Conservation (phyloP, 179 eudicot genomes). For the Corrigiola litoralis region DNA sequence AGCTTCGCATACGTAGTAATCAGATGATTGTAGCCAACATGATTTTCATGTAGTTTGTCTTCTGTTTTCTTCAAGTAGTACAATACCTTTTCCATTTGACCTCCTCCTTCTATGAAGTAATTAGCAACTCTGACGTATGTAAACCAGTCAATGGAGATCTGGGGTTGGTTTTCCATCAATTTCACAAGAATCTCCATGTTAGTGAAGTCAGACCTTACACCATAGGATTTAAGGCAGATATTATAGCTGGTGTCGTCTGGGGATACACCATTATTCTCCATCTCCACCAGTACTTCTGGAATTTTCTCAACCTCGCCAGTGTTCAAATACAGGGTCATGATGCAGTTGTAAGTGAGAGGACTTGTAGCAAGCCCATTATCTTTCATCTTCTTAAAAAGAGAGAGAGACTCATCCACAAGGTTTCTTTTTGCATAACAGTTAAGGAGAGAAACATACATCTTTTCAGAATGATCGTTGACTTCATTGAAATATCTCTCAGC, state of each 20-base stretch:
- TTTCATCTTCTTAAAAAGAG: slow-evolving; percentile 45
- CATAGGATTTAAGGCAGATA: slow-evolving; percentile 44
- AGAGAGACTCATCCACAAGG: slow-evolving; percentile 39
- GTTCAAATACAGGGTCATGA: slow-evolving; percentile 44
- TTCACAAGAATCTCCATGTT: slow-evolving; percentile 38
- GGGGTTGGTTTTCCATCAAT: slow-evolving; percentile 36
- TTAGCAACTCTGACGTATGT: slow-evolving; percentile 37
- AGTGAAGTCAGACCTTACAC: slow-evolving; percentile 29
- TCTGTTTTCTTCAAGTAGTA: slow-evolving; percentile 42
- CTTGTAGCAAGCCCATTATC: slow-evolving; percentile 34
- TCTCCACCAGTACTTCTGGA: slow-evolving; percentile 35
- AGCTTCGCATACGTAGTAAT: slow-evolving; percentile 43
- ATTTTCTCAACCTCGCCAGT: slow-evolving; percentile 35
- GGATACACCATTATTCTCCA: slow-evolving; percentile 35
- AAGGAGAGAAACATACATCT: slow-evolving; percentile 44
- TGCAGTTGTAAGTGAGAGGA: slow-evolving; percentile 38
- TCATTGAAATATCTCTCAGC: slow-evolving; percentile 47
- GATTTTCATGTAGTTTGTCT: slow-evolving; percentile 22
- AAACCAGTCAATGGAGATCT: slow-evolving; percentile 39
- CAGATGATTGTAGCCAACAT: slow-evolving; percentile 36
- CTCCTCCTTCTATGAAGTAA: slow-evolving; percentile 28
- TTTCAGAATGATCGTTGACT: slow-evolving; percentile 39
- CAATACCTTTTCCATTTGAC: slow-evolving; percentile 36
- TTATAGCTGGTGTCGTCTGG: slow-evolving; percentile 43
- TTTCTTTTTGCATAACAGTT: slow-evolving; percentile 48